phyloP scores from a whole-genome alignment of 352 stramenopile species.

The Phytophthora europaea region DNA sequence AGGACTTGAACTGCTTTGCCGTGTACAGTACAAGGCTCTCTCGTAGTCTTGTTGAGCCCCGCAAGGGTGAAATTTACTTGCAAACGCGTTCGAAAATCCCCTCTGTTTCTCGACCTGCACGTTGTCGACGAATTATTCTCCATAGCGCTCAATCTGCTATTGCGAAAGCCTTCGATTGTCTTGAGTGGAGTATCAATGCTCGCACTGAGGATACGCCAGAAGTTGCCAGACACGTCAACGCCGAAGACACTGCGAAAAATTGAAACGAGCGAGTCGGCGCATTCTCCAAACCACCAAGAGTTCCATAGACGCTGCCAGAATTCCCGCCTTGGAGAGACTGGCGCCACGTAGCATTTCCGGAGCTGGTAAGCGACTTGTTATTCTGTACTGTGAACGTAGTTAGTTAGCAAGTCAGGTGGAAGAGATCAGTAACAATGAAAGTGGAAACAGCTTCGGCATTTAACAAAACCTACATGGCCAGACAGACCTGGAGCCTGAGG shows the following conservation, averaged over 20 bases:
- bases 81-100: background rate
- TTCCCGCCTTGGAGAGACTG: background rate
- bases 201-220: no score
- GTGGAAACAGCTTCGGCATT: background rate
- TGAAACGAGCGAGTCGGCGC: background rate
- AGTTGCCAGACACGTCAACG: background rate
- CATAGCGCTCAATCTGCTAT: background rate
- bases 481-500: no score
- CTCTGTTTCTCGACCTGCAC: background rate
- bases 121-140: background rate
- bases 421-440: no score
- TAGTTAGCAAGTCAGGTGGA: background rate
- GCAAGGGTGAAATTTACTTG: background rate
- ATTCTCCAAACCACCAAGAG: no score
- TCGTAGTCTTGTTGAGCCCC: slow-evolving; percentile 8
- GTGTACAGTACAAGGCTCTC: slow-evolving; percentile 2
- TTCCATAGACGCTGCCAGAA: background rate
- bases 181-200: background rate
- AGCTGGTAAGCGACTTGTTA: no score
- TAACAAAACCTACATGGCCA: background rate
- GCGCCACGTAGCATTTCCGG: background rate
- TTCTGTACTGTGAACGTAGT: no score
- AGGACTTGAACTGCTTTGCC: slow-evolving; percentile 22
- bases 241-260: background rate
- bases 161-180: background rate